Base-by-base conservation (phyloP, 345 rosid genomes). In the Gossypium raimondii region DNA sequence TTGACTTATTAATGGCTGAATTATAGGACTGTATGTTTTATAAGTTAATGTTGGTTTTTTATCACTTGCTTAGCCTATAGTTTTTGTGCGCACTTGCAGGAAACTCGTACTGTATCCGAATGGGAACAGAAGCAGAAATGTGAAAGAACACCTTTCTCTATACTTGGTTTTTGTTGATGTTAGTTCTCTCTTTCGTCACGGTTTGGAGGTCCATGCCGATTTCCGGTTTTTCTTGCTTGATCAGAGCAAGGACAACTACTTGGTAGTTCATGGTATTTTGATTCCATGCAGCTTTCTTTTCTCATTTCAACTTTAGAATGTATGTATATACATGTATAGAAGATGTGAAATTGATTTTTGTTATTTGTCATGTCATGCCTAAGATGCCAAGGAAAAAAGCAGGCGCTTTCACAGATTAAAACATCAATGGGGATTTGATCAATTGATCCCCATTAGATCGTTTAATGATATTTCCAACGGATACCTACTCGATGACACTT, bases 101-200 rank as follows among this genome's bases (percentile, higher is more conserved):
- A 90, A 87, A 76, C 78, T 88, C 78, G 78, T 88, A 47, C 79
- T 90, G 59, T 68, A 84, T 72, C 91, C 94, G 56, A 84, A 79
- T 73, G 97, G 97, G 77, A 89, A 89, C 78, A 80, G 85, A 79
- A 81, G 75, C 86, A 90, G 85, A 84, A 80, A 85, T 18, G 84
- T 78, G 64, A 79, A 78, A 75, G 89, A 85, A 1, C 79, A 88
- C 55, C 62, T 88, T 4, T 92, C 94, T 61, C 18, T 86, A 41
- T 84, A 92, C 81, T 78, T 89, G 78, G 82, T 85, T 55, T 78
- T 85, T 25, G 84, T 73, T 0, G 87, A 84, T 78, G 64, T 88
- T 72, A 78, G 63, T 60, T 85, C 88, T 3, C 61, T 88, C 22
- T 59, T 73, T 69, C 79, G 69, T 17, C 72, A 20, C 24, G 84